Percentiles rank a stretch among this genome's conserved stretches.
Conservation (phyloP, 2,329 filamentous ascomycete genomes). For the Mycosphaerelloides madeirae region DNA sequence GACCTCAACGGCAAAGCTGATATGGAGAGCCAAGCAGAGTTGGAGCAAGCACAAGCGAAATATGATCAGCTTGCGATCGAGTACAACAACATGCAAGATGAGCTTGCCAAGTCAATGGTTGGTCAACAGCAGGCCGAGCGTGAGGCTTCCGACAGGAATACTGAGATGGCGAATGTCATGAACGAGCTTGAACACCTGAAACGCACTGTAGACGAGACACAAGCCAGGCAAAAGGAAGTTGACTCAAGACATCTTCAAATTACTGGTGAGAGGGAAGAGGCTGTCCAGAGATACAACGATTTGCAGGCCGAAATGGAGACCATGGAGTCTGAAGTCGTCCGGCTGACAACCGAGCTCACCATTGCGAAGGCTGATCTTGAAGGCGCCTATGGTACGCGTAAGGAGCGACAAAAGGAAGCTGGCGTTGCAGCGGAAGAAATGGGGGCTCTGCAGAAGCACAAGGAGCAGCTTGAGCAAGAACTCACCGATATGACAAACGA, state of each 20-base stretch:
- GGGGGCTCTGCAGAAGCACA: slow-evolving; percentile 39
- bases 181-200: slow-evolving; percentile 32
- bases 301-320: slow-evolving; percentile 31
- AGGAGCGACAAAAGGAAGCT: slow-evolving; percentile 63
- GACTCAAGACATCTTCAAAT: slow-evolving; percentile 31
- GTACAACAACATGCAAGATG: slow-evolving; percentile 27
- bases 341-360: slow-evolving; percentile 74
- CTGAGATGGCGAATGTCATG: slow-evolving; percentile 41
- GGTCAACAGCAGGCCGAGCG: slow-evolving; percentile 25
- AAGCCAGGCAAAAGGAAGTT: slow-evolving; percentile 32
- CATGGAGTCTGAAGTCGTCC: slow-evolving; percentile 60
- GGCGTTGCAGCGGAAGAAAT: slow-evolving; percentile 54
- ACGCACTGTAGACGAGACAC: slow-evolving; percentile 26
- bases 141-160: slow-evolving; percentile 26
- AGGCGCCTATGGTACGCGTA: slow-evolving; percentile 79
- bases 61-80: slow-evolving; percentile 25
- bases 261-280: slow-evolving; percentile 17
- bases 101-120: slow-evolving; percentile 28
- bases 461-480: slow-evolving; percentile 56
- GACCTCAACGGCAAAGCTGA: slow-evolving; percentile 88
- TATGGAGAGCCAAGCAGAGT: slow-evolving; percentile 42
- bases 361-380: slow-evolving; percentile 87
- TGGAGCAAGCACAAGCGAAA: slow-evolving; percentile 27
- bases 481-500: slow-evolving; percentile 63
- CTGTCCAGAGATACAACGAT: slow-evolving; percentile 23